A percentile compares a stretch with the other conserved stretches of the same genome.
phyloP scores from a whole-genome alignment of 352 stramenopile genomes.

The Blastocystis sp. region DNA sequence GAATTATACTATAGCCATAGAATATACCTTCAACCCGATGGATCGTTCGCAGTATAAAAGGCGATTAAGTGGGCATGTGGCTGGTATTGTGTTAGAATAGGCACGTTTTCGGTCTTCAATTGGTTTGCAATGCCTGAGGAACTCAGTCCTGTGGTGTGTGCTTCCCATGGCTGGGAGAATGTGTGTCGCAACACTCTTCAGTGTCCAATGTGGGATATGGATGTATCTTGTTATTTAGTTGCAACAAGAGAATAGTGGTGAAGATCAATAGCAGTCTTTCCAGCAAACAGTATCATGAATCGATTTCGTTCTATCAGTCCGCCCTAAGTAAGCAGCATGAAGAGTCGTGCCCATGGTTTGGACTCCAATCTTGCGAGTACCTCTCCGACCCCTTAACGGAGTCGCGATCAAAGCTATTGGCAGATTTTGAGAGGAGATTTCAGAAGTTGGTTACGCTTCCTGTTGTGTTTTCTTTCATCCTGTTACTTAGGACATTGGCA shows the following conservation, averaged over 20 bases:
- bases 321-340: not conserved
- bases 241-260: conserved; percentile 2
- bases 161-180: conserved; percentile 48
- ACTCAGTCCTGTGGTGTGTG: conserved; percentile 42
- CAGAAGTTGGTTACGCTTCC: not conserved
- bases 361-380: not conserved
- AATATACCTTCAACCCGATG: not conserved
- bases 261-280: not conserved
- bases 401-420: not conserved
- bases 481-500: not conserved
- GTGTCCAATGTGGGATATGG: conserved; percentile 41
- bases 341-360: conserved; percentile 27
- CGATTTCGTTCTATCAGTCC: not conserved
- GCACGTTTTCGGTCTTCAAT: conserved; percentile 12
- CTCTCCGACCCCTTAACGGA: not conserved
- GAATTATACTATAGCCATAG: not conserved
- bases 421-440: conserved; percentile 3
- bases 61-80: not conserved
- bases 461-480: not conserved
- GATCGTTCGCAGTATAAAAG: conserved; percentile 9
- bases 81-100: not conserved
- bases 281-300: not conserved
- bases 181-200: conserved; percentile 8
- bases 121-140: conserved; percentile 40
- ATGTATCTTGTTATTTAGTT: not conserved